Conservation (phyloP, 1,139 yeast genomes). For the Pichia inconspicua region DNA sequence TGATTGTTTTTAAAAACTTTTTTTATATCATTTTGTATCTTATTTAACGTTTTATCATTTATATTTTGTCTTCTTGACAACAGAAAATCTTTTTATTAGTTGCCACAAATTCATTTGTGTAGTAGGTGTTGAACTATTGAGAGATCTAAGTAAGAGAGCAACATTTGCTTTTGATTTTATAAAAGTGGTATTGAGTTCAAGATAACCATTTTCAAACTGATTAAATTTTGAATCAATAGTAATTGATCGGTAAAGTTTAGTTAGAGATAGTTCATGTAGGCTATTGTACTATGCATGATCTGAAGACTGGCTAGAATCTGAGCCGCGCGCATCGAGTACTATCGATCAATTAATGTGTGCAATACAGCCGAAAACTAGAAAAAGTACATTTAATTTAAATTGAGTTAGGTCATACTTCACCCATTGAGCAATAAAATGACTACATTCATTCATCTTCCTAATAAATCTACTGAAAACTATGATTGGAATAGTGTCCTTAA, state of each 20-base stretch:
- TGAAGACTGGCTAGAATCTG: too few species aligned
- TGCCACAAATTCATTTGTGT: background rate
- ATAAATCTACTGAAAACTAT: constrained; percentile 50
- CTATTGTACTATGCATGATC: too few species aligned
- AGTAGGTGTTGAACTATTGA: constrained; percentile 2
- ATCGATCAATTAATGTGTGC: too few species aligned
- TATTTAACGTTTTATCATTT: too few species aligned
- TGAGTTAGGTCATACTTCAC: too few species aligned
- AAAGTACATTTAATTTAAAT: too few species aligned
- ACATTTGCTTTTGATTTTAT: constrained; percentile 19
- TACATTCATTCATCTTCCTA: constrained; percentile 33
- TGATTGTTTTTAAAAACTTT: too few species aligned
- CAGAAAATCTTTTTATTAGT: constrained; percentile 9
- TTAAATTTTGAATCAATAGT: constrained; percentile 19
- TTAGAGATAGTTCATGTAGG: constrained; percentile 8
- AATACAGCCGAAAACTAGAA: too few species aligned
- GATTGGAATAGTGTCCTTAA: constrained; percentile 64
- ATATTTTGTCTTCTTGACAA: constrained; percentile 8
- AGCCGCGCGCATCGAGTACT: too few species aligned
- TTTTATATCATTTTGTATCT: too few species aligned
- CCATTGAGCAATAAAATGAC: constrained; percentile 6
- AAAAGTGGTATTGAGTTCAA: constrained; percentile 14
- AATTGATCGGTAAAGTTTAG: constrained; percentile 15
- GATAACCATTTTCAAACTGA: constrained; percentile 21
- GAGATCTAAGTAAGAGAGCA: constrained; percentile 7